Base-by-base conservation (phyloP, 441 rosid genomes). In the Theobroma grandiflorum region DNA sequence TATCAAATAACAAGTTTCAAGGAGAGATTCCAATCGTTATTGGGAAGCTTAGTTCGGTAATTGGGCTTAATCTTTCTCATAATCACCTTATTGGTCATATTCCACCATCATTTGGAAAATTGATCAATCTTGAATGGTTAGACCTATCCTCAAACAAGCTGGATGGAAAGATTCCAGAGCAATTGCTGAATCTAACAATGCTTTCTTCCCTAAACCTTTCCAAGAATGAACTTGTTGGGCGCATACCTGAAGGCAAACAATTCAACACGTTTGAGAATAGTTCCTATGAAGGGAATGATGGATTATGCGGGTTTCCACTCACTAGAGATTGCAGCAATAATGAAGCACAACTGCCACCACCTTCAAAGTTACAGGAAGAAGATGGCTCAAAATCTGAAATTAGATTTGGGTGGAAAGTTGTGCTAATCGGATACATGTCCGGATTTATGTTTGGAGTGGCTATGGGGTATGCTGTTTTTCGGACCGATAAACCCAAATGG, bases 111-210 rank as follows among this genome's bases (percentile, higher is more conserved):
- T 10, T 63, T 2, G 81, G 78, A 63, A 72, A 62, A 62, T 52
- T 76, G 45, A 50, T 10, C 0, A 18, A 26, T 22, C 72, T 76
- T 1, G 80, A 81, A 61, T 76, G 57, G 35, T 33, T 76, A 22
- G 83, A 76, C 7, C 70, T 75, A 20, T 80, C 79, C 2, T 75
- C 45, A 7, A 80, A 80, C 62, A 47, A 47, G 62, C 72, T 80
- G 3, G 43, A 0, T 0, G 76, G 76, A 6, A 12, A 49, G 12
- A 77, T 70, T 76, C 80, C 73, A 1, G 38, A 0, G 1, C 4
- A 59, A 16, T 64, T 79, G 66, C 20, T 47, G 22, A 35, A 15
- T 16, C 72, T 82, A 69, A 26, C 31, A 26, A 26, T 26, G 31
- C 31, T 26, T 26, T 26, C 31, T 26, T 26, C 31, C 31, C 31